A percentile compares a stretch with the other conserved stretches of the same genome.
Conservation (phyloP, 176 grass and related monocot genomes). For the Zea luxurians region DNA sequence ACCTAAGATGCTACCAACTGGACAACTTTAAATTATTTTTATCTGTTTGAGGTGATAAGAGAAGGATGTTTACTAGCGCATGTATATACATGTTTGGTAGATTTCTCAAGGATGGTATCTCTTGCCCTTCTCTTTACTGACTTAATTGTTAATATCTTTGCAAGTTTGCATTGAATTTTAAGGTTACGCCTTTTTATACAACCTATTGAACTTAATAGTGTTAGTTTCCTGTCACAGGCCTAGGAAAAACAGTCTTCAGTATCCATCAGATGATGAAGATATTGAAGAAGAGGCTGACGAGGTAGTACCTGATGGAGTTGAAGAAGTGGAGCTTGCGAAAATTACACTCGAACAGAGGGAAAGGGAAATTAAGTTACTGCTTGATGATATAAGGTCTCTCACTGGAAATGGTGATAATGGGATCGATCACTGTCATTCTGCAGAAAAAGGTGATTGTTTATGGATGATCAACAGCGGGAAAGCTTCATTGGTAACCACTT, state of each 20-base stretch:
- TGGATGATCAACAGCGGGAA: slow-evolving; percentile 88
- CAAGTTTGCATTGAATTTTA: slow-evolving; percentile 9
- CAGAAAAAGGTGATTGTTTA: slow-evolving; percentile 65
- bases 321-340: slow-evolving; percentile 98
- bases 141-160: slow-evolving; percentile 1
- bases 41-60: background rate
- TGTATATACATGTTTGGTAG: slow-evolving; percentile 16
- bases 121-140: background rate
- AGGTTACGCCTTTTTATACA: slow-evolving; percentile 4
- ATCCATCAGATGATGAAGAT: slow-evolving; percentile 98
- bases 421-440: slow-evolving; percentile 43
- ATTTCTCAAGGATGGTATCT: slow-evolving; percentile 25
- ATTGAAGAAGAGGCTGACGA: slow-evolving; percentile 97
- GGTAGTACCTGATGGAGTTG: slow-evolving; percentile 98
- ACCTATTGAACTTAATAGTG: slow-evolving; percentile 17
- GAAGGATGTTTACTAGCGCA: background rate
- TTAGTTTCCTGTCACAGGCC: slow-evolving; percentile 54
- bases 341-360: slow-evolving; percentile 81
- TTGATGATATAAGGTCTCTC: slow-evolving; percentile 91
- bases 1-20: background rate
- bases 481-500: slow-evolving; percentile 56
- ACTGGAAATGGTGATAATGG: slow-evolving; percentile 55
- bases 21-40: background rate
- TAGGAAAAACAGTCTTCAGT: slow-evolving; percentile 88
- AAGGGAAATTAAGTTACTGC: slow-evolving; percentile 87